Evolutionary conservation across 495 filamentous ascomycete genomes (phyloP).

Genomic region (Podospora anserina): DNA sequence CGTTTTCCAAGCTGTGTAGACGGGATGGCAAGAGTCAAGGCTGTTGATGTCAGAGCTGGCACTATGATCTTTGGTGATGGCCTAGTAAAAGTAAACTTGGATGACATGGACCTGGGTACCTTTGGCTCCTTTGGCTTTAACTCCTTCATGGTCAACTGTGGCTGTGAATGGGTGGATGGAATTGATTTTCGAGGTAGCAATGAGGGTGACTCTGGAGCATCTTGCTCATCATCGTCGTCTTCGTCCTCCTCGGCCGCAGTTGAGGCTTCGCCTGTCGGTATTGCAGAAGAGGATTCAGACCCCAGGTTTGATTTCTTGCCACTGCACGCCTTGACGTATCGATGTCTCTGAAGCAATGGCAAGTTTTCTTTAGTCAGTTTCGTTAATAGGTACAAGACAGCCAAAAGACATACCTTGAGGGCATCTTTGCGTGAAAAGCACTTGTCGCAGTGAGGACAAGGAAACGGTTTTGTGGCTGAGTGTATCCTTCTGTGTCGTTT

Average conservation of each 20-base stretch:
- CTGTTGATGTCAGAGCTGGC: neutral
- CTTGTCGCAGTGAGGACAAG: conserved; percentile 90
- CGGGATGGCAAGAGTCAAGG: neutral
- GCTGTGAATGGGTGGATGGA: neutral
- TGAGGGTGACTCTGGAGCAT: neutral
- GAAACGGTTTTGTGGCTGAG: conserved; percentile 89
- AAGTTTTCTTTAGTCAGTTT: neutral
- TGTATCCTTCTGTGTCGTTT: conserved; percentile 96
- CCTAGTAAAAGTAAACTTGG: neutral
- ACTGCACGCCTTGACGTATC: conserved; percentile 17
- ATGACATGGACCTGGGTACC: neutral
- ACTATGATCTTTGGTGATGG: neutral
- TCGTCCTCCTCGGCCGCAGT: neutral
- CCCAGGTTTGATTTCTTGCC: neutral
- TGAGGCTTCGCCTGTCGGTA: neutral
- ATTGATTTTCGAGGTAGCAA: neutral
- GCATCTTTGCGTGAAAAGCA: conserved; percentile 95
- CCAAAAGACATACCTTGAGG: conserved; percentile 65
- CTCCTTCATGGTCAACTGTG: neutral
- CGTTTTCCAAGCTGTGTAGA: neutral
- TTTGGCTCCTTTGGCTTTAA: neutral
- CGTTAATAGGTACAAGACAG: neutral
- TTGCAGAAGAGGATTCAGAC: neutral
- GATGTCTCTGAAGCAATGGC: conserved; percentile 14
- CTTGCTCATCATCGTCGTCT: neutral